Base-by-base conservation (phyloP, 2,329 filamentous ascomycete genomes). In the Pseudogymnoascus sp. region DNA sequence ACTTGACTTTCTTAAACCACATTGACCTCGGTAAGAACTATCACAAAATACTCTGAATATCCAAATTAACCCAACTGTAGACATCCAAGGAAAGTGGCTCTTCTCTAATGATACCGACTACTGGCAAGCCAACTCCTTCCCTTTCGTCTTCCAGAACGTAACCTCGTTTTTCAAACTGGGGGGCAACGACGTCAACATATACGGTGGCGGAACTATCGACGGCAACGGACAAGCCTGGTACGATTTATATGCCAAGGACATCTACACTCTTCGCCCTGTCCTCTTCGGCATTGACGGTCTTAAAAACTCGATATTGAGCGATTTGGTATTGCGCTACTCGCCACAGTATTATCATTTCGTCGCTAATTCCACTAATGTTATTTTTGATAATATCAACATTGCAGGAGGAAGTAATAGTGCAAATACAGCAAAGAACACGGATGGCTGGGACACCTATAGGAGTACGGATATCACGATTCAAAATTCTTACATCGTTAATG, bases 21-120 rank as follows among this genome's bases (percentile, higher is more conserved):
- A 76, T 89, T 17, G 85, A 89, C 70, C 73, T 88, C 79, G 81
- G 81, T 83, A 42, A 25, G 17, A 42, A 42, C 25, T 10, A 25
- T 25, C 25, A 25, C 41, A 42, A 35, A 10, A 29, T 31, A 5
- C 10, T n/a, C 17, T 63, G 27, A 27, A 25, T n/a, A 29, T 48
- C 35, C 10, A 42, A 42, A 25, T 17, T 42, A 42, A 42, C 41
- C 41, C 41, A 13, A 42, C 35, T 62, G 25, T 63, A 82, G 79
- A 81, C 64, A 78, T 84, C 58, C 77, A 79, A 64, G 85, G 84
- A n/a, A 80, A 78, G 10, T 77, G 88, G 27, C 75, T 80, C 63
- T 89, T 89, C 74, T 83, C 81, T 62, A 79, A 85, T 60, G 83
- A 89, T 69, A 84, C 84, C 4, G 80, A 84, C 66, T 89, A 88